Evolutionary conservation across 768 basidiomycete genomes (phyloP), one percentile per base, ranked within the genome.

Genomic region (Mycena belliarum): DNA sequence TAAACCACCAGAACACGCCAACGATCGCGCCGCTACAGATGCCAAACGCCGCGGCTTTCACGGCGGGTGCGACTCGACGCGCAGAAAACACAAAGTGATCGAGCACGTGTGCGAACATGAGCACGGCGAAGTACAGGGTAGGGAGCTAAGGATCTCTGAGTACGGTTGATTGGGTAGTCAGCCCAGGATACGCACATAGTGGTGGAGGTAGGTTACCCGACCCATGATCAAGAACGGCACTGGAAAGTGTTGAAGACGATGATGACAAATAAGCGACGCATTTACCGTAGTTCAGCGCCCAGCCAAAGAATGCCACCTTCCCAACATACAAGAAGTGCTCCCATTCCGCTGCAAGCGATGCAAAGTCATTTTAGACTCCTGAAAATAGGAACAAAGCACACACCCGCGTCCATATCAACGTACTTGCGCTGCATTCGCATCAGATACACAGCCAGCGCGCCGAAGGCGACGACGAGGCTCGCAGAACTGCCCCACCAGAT

Each of bases 201-300:
- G 95, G 71, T 98, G 96, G 21, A 98, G 75, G 66, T 98, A 98
- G 32, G 95, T 97, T 7, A 95, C 92, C 55, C 95, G 92, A 24
- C 93, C 95, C 96, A 99, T 99, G 75, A 98, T 86, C 63, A 98
- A 75, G 87, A 98, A 99, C 2, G 96, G 96, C 21, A 89, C 95
- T 97, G 65, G 8, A 16, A 24, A 29, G 10, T 16, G 29, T 45
- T 29, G 41, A 23, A 35, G 12, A n/a, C n/a, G 2, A 23, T 6
- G 12, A 12, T n/a, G 12, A 16, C 14, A 16, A n/a, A 11, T 5
- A 23, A 15, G 33, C 33, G 14, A 15, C 33, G 7, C 14, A 4
- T 33, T 66, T 61, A 95, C 95, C 67, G 66, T 84, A 99, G 75
- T 99, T 95, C 69, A 98, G 79, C 14, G 80, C 75, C 96, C 96